Conservation (phyloP, 306 rosid genomes). For the Vachellia collinsii region DNA sequence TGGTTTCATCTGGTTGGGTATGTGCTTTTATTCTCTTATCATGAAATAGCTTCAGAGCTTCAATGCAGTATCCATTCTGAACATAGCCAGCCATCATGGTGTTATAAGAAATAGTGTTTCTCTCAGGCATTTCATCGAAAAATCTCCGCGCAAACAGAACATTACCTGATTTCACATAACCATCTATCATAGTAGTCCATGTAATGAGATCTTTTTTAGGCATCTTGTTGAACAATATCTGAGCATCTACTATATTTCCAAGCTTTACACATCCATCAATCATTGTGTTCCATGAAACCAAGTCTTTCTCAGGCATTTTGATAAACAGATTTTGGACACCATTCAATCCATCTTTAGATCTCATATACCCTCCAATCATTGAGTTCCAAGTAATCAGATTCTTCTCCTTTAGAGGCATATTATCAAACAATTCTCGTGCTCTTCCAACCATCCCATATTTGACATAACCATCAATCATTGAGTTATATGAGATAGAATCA, state of each 20-base stretch:
- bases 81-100: constrained; percentile 79
- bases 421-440: constrained; percentile 63
- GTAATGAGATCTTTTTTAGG: constrained; percentile 58
- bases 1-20: constrained; percentile 56
- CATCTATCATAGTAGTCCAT: constrained; percentile 74
- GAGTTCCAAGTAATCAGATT: constrained; percentile 81
- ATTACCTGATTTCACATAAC: constrained; percentile 57
- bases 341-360: constrained; percentile 49
- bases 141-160: constrained; percentile 53
- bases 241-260: constrained; percentile 64
- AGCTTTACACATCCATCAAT: constrained; percentile 67
- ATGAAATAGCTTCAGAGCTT: constrained; percentile 65
- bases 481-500: constrained; percentile 47
- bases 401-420: constrained; percentile 52
- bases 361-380: constrained; percentile 60
- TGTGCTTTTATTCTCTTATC: constrained; percentile 45
- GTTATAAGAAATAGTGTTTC: constrained; percentile 59
- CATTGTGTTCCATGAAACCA: constrained; percentile 79
- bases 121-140: constrained; percentile 68
- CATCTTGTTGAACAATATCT: constrained; percentile 51
- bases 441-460: constrained; percentile 52
- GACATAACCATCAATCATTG: constrained; percentile 68
- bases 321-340: constrained; percentile 64
- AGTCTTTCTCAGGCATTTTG: constrained; percentile 63
- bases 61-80: constrained; percentile 58